A percentile compares a stretch with the other conserved stretches of the same genome.
These are phyloP conservation scores for Hanseniaspora taiwanica DNA, from an alignment of 805 yeast species.

Conservation along the genomic window DNA sequence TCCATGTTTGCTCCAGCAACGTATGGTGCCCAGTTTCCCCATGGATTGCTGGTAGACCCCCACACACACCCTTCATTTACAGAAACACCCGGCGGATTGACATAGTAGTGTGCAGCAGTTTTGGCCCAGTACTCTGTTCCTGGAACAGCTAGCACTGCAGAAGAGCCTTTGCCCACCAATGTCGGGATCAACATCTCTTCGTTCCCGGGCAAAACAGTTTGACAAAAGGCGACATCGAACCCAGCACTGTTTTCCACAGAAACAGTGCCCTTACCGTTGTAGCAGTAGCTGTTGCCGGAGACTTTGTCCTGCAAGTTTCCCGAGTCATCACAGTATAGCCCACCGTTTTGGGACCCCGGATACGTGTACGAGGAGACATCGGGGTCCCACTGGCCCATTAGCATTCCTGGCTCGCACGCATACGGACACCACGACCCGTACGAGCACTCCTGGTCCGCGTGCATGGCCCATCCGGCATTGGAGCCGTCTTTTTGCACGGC, in stretches of 20 bases:
- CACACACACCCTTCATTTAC: conserved; percentile 69
- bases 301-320: conserved; percentile 57
- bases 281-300: conserved; percentile 47
- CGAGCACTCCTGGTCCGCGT: conserved; percentile 57
- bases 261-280: conserved; percentile 69
- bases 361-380: conserved; percentile 55
- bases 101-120: conserved; percentile 77
- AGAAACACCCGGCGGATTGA: conserved; percentile 74
- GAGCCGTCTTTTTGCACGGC: conserved; percentile 42
- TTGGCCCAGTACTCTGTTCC: conserved; percentile 73
- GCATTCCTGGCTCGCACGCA: conserved; percentile 81
- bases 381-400: conserved; percentile 86
- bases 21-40: conserved; percentile 89
- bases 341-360: conserved; percentile 75
- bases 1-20: conserved; percentile 88
- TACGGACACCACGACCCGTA: conserved; percentile 81
- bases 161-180: conserved; percentile 34
- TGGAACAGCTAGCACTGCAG: conserved; percentile 66
- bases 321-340: conserved; percentile 58
- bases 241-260: conserved; percentile 42
- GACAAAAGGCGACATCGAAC: conserved; percentile 67
- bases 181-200: conserved; percentile 93
- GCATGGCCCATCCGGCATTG: conserved; percentile 83
- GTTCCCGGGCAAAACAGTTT: conserved; percentile 87
- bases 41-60: conserved; percentile 58